Percentiles rank a stretch among this genome's conserved stretches.
Conservation (phyloP, 768 basidiomycete species). For the Phlegmacium glaucopus region DNA sequence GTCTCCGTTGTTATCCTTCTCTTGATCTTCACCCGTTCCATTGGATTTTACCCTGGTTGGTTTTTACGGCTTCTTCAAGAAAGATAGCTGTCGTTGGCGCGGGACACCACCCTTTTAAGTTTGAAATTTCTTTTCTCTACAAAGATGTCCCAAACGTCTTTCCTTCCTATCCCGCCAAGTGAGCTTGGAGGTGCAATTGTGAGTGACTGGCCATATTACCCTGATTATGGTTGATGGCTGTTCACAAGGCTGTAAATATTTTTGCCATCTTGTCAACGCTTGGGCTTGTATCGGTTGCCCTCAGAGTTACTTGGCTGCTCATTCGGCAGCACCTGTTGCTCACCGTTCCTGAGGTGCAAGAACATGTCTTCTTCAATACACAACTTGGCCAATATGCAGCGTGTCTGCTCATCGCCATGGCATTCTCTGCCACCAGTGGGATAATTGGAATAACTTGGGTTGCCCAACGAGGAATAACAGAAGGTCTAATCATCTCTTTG, state of each 20-base stretch:
- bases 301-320: constrained; percentile 47
- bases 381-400: constrained; percentile 69
- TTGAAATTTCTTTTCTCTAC: constrained; percentile 11
- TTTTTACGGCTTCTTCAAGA: constrained; percentile 27
- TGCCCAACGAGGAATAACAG: constrained; percentile 36
- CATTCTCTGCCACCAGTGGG: constrained; percentile 49
- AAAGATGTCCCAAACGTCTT: constrained; percentile 15
- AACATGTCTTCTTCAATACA: constrained; percentile 65
- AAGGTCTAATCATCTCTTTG: constrained; percentile 35
- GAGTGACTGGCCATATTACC: constrained; percentile 12
- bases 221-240: neutral
- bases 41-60: constrained; percentile 30
- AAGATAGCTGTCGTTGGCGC: constrained; percentile 32
- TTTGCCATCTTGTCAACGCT: constrained; percentile 54
- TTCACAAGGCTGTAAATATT: constrained; percentile 40
- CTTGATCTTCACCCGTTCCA: constrained; percentile 12
- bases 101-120: constrained; percentile 31
- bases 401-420: constrained; percentile 59
- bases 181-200: constrained; percentile 37
- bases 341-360: constrained; percentile 28
- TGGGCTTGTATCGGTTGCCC: constrained; percentile 47
- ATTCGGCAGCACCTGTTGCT: constrained; percentile 28
- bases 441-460: constrained; percentile 54
- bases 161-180: constrained; percentile 27
- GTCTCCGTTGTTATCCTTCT: constrained; percentile 13